Base-by-base conservation (phyloP, 2,329 filamentous ascomycete genomes). In the Onygena corvina region DNA sequence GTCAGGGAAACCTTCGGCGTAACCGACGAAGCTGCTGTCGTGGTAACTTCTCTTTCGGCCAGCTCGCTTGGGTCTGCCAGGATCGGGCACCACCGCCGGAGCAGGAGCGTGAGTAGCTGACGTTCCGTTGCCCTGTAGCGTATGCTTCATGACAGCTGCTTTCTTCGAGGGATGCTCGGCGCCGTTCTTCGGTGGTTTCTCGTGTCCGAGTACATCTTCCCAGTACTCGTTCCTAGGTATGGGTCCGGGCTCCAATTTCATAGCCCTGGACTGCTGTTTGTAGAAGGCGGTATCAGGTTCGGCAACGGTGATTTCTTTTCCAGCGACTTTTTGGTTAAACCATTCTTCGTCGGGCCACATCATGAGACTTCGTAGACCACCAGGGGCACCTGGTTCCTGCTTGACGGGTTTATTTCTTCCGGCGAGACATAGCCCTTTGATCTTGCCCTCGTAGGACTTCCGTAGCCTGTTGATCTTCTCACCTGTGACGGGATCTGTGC, bases 381-480 rank as follows among this genome's bases (percentile, higher is more conserved):
- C 67, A 55, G 63, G 57, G 34, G 63, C 58, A 45, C 63, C 59
- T 38, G 65, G 60, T 38, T 71, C 68, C 25, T 66, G 64, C 53
- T 72, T 72, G 29, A 68, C 64, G 0, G 70, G 62, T 50, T 72
- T 72, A 52, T 74, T 74, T 48, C 69, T 67, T 18, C 71, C 71
- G 23, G 71, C 64, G 30, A 74, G 58, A 7, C 65, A 65, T 38
- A 74, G 58, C 1, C 61, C 65, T 57, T 74, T 73, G 57, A 73
- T 60, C 56, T 74, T 72, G 35, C 71, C 71, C 58, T 74, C 71
- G 53, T 74, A 74, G 3, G 71, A 73, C 54, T 74, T 74, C 52
- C 79, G 70, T 35, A 83, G 67, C 60, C 77, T 76, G 64, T 81
- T 81, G 53, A 73, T 73, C 66, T 83, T 83, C 59, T 80, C 77